Evolutionary conservation across 2,329 filamentous ascomycete species (phyloP), one percentile per base, ranked within the genome.

Genomic region (Arthrobotrys iridis): DNA sequence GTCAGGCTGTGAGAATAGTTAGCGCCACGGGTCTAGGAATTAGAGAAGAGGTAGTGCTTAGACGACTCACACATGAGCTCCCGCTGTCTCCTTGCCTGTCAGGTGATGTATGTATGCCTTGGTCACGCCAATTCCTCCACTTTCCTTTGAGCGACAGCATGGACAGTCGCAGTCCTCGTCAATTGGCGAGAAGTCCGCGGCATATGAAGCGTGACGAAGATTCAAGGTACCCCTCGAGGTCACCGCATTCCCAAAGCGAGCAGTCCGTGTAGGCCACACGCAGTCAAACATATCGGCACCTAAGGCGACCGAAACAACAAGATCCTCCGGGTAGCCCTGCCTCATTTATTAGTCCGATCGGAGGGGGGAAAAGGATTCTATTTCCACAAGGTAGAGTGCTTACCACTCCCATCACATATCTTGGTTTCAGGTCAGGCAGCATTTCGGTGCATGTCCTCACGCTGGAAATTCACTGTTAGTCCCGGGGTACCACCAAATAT

Each of bases 251-350:
- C 96, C 95, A 81, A 99, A 99, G 33, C 95, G 89, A 5, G 95
- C 95, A 35, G 95, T 99, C 63, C 95, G 87, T 3, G 95, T 98
- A 0, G 95, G 96, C 95, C 95, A 99, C 4, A 99, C 95, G 81
- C 96, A 99, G 83, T 99, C 95, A 81, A 99, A 99, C 95, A 99
- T 99, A 83, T 99, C 95, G 55, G 95, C 95, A 2, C 95, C 95
- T 0, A 99, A 86, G 0, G 95, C 95, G 2, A 97, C 90, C 62
- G 93, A 96, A 40, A 99, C 93, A 1, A 99, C 88, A 66, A 99
- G 85, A 80, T 99, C 95, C 83, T 98, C 95, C 0, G 95, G 95
- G 82, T 97, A 99, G 10, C 95, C 93, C 86, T 88, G 62, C 24
- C 63, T 78, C 20, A n/a, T 40, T 8, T 7, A 37, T 30, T 7